phyloP scores from a whole-genome alignment of 768 basidiomycete genomes.

The Hemileccinum impolitum region DNA sequence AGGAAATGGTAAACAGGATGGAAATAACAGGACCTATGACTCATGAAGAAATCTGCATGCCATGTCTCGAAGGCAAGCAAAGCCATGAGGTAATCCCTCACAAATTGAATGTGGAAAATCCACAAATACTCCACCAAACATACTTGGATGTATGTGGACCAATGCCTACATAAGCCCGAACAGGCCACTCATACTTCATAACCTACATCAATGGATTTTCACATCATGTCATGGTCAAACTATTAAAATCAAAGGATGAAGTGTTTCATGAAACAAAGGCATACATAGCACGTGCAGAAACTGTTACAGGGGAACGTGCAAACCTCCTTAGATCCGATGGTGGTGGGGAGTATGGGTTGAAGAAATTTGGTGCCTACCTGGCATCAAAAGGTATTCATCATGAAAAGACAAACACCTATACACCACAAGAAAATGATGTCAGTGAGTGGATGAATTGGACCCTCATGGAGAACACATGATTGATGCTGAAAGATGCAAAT shows the following conservation, averaged over 20 bases:
- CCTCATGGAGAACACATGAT: slow-evolving; percentile 29
- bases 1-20: slow-evolving; percentile 7
- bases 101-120: slow-evolving; percentile 1
- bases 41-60: slow-evolving; percentile 5
- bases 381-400: slow-evolving; percentile 12
- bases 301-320: slow-evolving; percentile 4
- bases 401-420: slow-evolving; percentile 18
- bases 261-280: slow-evolving; percentile 3
- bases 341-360: too few species aligned
- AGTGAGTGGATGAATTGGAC: slow-evolving; percentile 39
- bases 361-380: not conserved
- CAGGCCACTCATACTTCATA: slow-evolving; percentile 13
- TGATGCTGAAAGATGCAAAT: slow-evolving; percentile 25
- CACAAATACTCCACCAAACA: not conserved
- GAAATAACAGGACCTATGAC: not conserved
- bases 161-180: slow-evolving; percentile 4
- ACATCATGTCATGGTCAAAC: slow-evolving; percentile 11
- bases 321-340: too few species aligned
- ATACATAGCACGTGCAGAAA: slow-evolving; percentile 11
- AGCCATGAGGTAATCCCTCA: slow-evolving; percentile 8
- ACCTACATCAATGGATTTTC: slow-evolving; percentile 21
- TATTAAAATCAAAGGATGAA: not conserved
- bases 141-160: slow-evolving; percentile 23
- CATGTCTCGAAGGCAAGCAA: slow-evolving; percentile 26
- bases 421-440: slow-evolving; percentile 43